Evolutionary conservation across 75 land plant genomes (phyloP), one percentile per base, ranked within the genome.

Genomic region (Sequoiadendron giganteum): DNA sequence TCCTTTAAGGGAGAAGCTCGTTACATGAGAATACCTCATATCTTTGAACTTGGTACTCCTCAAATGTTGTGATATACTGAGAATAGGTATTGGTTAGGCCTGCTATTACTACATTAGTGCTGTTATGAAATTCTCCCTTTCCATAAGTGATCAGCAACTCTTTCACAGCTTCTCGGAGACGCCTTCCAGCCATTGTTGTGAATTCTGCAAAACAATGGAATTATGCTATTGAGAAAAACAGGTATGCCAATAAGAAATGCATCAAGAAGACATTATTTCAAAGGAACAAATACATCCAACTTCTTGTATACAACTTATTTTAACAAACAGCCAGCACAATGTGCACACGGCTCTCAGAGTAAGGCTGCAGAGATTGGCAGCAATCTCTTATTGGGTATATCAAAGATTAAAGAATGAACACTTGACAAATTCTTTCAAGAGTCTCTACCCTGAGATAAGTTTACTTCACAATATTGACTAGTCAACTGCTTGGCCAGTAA

Each of bases 171-270:
- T 96, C 93, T 73, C 98, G 87, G 15, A 96, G 90, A 48, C 96
- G 87, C 78, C 98, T 89, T 14, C 98, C 98, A 38, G 98, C 93
- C 98, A 95, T 96, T 30, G 98, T 96, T 56, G 96, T 96, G 88
- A 96, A 93, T 90, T 96, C 98, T 96, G 93, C 38, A 39, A 68
- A 83, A 61, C 77, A 75, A 75, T 34, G 39, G 38, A 9, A 75
- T 8, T 75, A 75, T 2, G 16, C 38, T 75, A 75, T 2, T 32
- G 14, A 9, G n/a, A 86, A 40, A 78, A 40, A n/a, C 36, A 78
- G 28, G 84, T 21, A 28, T 1, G 2, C 4, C 15, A 13, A 75
- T 32, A 34, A 75, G 5, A 75, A 34, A 75, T 75, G 77, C 77
- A 75, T 75, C 3, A 75, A 34, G 39, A 32, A 75, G 77, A 32